Evolutionary conservation across 441 rosid genomes (phyloP).

Genomic region (Euphorbia celastroides): DNA sequence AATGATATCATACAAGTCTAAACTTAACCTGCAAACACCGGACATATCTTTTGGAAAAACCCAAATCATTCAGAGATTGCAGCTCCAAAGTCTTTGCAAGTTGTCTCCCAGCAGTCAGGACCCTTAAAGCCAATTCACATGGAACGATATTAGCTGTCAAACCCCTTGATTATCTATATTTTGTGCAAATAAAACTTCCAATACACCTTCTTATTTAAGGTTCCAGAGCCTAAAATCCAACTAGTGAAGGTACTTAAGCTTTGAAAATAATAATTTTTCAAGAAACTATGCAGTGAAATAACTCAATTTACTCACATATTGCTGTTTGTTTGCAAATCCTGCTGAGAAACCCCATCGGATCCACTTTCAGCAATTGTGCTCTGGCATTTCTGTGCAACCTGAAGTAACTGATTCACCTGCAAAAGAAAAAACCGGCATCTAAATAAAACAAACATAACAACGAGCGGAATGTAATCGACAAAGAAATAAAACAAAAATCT

Average conservation of each 20-base stretch:
- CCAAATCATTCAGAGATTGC: slow-evolving; percentile 86
- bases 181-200: neutral
- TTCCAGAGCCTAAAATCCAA: neutral
- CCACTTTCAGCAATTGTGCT: slow-evolving; percentile 88
- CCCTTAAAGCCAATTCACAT: slow-evolving; percentile 45
- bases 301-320: slow-evolving; percentile 58
- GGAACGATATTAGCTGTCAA: slow-evolving; percentile 11
- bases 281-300: slow-evolving; percentile 4
- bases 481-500: neutral
- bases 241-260: neutral
- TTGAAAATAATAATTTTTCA: neutral
- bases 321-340: slow-evolving; percentile 88
- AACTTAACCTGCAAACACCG: slow-evolving; percentile 80
- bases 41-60: slow-evolving; percentile 95
- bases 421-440: slow-evolving; percentile 11
- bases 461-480: neutral
- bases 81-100: slow-evolving; percentile 86
- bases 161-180: neutral
- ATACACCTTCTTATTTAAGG: neutral
- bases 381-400: slow-evolving; percentile 96
- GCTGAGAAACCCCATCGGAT: slow-evolving; percentile 82
- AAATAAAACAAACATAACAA: neutral
- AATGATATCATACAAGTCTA: slow-evolving; percentile 13
- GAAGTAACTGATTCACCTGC: slow-evolving; percentile 90
- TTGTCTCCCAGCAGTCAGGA: slow-evolving; percentile 86